These are phyloP conservation scores for Sporothrix curviconia DNA, from an alignment of 2,329 filamentous ascomycete genomes.

Conservation along the genomic window DNA sequence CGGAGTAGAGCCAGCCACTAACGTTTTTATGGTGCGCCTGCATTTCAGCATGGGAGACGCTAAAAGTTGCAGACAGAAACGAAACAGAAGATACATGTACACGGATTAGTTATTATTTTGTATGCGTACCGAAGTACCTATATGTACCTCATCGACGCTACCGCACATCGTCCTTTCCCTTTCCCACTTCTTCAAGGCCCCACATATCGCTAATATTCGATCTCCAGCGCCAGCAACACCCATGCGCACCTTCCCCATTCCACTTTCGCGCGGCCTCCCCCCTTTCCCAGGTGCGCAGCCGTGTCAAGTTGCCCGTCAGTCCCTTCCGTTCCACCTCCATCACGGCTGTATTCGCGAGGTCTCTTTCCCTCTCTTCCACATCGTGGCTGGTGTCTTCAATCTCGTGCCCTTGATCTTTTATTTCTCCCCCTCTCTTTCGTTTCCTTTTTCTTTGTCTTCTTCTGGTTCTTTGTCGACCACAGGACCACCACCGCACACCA, in stretches of 20 bases:
- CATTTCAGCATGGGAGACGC: no score
- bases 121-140: not conserved
- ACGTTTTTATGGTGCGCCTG: no score
- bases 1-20: no score
- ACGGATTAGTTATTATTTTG: no score
- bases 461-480: not conserved
- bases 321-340: not conserved
- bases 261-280: not conserved
- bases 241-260: conserved; percentile 6
- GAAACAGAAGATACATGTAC: no score
- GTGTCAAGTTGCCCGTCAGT: not conserved
- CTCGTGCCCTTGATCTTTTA: no score
- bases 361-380: not conserved
- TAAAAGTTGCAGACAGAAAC: not conserved
- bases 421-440: not conserved
- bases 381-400: no score
- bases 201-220: no score
- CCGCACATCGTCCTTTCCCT: no score
- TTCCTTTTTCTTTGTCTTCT: not conserved
- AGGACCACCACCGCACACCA: not conserved
- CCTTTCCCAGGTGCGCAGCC: not conserved
- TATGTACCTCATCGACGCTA: not conserved
- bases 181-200: no score
- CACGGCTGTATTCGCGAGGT: not conserved
- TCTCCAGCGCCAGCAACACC: not conserved